A percentile compares a stretch with the other conserved stretches of the same genome.
Evolutionary conservation across 257 asterid genomes (phyloP).

Genomic region (Scutellaria baicalensis): DNA sequence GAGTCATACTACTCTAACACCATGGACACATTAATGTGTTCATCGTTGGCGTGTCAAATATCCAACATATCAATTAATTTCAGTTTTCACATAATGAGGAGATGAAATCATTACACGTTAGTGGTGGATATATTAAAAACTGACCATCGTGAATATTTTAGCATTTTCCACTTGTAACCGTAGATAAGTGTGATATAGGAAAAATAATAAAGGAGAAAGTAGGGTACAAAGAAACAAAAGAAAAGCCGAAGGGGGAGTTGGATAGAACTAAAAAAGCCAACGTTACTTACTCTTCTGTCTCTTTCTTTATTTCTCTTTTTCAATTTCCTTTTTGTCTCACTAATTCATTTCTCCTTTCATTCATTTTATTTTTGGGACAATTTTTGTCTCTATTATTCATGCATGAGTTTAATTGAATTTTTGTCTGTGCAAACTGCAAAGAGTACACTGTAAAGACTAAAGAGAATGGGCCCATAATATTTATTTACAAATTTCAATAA

Average conservation of each 20-base stretch:
- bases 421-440: neutral
- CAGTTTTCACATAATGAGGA: too few species aligned
- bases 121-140: too few species aligned
- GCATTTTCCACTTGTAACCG: too few species aligned
- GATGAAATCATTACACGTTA: too few species aligned
- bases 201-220: neutral
- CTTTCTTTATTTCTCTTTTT: conserved; percentile 8
- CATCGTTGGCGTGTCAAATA: too few species aligned
- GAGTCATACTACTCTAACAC: too few species aligned
- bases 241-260: neutral
- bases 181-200: neutral
- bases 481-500: neutral
- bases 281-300: conserved; percentile 13
- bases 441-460: too few species aligned
- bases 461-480: neutral
- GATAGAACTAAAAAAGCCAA: conserved; percentile 14
- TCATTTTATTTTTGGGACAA: neutral
- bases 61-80: too few species aligned
- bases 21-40: too few species aligned
- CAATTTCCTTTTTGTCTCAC: conserved; percentile 9
- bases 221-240: conserved; percentile 5
- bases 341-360: neutral
- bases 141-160: too few species aligned
- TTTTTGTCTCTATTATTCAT: too few species aligned
- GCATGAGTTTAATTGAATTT: neutral